These are phyloP conservation scores for Pythium apleroticum DNA, from an alignment of 352 stramenopile species.

Conservation along the genomic window DNA sequence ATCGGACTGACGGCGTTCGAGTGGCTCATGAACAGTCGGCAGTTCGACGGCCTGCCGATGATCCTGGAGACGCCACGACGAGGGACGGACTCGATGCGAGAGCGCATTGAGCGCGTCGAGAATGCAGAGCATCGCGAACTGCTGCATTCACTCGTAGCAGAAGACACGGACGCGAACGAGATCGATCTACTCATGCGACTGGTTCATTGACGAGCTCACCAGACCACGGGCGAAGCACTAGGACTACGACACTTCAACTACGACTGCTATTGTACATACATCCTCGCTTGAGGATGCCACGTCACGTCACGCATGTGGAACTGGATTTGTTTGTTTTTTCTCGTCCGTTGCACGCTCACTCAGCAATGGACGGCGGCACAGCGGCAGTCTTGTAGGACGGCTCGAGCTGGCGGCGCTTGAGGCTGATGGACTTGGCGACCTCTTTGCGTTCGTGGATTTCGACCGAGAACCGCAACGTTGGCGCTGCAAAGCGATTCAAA, in stretches of 20 bases:
- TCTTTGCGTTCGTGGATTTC: constrained; percentile 76
- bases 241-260: not conserved
- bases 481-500: constrained; percentile 70
- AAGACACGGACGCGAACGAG: constrained; percentile 25
- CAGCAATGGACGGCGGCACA: constrained; percentile 7
- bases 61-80: constrained; percentile 49
- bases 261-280: constrained; percentile 11
- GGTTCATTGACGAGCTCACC: constrained; percentile 7
- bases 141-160: not conserved
- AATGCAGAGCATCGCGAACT: constrained; percentile 7
- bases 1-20: constrained; percentile 37
- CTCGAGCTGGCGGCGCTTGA: constrained; percentile 32
- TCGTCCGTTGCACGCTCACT: constrained; percentile 12
- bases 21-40: constrained; percentile 40
- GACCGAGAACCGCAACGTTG: constrained; percentile 63
- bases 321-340: not conserved
- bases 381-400: not conserved
- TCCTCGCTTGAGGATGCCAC: not conserved
- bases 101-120: constrained; percentile 1
- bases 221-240: constrained; percentile 1
- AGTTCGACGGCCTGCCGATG: constrained; percentile 40
- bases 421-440: constrained; percentile 61
- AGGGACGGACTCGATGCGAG: not conserved
- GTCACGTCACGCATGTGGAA: not conserved
- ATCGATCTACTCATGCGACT: constrained; percentile 24